Conservation (phyloP, 768 basidiomycete genomes). For the Crassisporium funariophilum region DNA sequence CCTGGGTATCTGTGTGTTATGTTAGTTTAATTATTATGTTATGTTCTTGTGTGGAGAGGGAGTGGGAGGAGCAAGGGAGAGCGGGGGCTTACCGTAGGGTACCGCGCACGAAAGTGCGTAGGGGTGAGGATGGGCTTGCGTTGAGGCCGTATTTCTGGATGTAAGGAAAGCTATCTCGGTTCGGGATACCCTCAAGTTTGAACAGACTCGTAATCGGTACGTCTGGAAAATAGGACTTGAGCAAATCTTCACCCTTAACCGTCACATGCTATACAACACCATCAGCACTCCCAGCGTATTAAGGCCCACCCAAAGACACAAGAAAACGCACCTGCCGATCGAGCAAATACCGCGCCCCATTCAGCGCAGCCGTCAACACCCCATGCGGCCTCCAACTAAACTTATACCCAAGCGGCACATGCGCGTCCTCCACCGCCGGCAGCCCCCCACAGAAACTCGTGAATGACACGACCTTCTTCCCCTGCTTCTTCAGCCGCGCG, state of each 20-base stretch:
- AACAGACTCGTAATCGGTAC: slow-evolving; percentile 67
- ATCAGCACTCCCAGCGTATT: background rate
- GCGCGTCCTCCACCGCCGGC: slow-evolving; percentile 68
- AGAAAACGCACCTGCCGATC: slow-evolving; percentile 47
- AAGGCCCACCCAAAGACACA: background rate
- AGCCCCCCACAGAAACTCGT: slow-evolving; percentile 93
- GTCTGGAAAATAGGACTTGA: slow-evolving; percentile 61
- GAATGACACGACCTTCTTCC: slow-evolving; percentile 68
- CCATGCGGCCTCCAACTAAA: slow-evolving; percentile 94
- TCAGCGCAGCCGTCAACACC: slow-evolving; percentile 79
- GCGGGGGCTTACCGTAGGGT: slow-evolving; percentile 64
- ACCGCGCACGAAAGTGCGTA: slow-evolving; percentile 76
- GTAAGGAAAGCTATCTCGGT: slow-evolving; percentile 80
- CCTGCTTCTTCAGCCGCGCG: slow-evolving; percentile 46
- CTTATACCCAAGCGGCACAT: slow-evolving; percentile 83
- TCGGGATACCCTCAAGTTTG: slow-evolving; percentile 81
- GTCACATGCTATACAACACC: background rate
- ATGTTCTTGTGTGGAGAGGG: background rate
- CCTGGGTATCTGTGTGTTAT: slow-evolving; percentile 70
- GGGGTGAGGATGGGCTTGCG: too few species aligned
- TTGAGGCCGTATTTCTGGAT: slow-evolving; percentile 61
- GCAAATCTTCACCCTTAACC: slow-evolving; percentile 46
- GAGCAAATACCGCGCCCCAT: slow-evolving; percentile 69
- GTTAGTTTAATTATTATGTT: background rate
- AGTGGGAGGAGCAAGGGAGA: background rate